A percentile compares a stretch with the other conserved stretches of the same genome.
Evolutionary conservation across 1,139 yeast species (phyloP).

Genomic region (Blastobotrys raffinosifermentans): DNA sequence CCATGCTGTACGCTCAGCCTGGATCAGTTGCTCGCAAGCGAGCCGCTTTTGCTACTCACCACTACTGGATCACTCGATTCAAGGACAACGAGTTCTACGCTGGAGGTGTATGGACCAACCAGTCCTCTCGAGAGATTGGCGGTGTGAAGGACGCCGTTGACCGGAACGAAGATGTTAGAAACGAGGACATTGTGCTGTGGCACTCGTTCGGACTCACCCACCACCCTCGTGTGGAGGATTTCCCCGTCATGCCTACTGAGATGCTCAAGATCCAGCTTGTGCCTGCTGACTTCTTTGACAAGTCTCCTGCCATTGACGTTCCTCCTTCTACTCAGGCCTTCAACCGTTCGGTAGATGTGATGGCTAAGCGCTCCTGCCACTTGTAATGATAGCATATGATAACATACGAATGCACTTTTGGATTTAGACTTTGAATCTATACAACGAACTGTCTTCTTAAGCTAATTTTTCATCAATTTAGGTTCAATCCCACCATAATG

Average conservation of each 20-base stretch:
- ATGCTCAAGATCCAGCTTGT: constrained; percentile 59
- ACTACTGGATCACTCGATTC: constrained; percentile 71
- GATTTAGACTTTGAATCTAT: no score
- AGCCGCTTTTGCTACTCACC: constrained; percentile 69
- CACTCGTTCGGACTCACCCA: constrained; percentile 85
- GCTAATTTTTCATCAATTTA: no score
- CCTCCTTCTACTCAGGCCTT: constrained; percentile 68
- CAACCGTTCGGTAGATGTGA: constrained; percentile 58
- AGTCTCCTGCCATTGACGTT: constrained; percentile 76
- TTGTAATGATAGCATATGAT: no score
- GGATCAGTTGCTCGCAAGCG: constrained; percentile 59
- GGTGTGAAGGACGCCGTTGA: constrained; percentile 57
- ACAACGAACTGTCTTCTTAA: no score
- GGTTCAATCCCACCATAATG: no score
- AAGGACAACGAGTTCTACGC: constrained; percentile 63
- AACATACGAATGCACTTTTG: no score
- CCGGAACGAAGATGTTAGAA: constrained; percentile 66
- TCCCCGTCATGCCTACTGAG: constrained; percentile 93
- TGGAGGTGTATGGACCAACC: constrained; percentile 78
- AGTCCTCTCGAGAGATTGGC: constrained; percentile 59
- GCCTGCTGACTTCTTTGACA: constrained; percentile 75
- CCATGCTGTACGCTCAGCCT: constrained; percentile 61
- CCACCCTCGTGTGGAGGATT: constrained; percentile 82
- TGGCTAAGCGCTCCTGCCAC: constrained; percentile 32
- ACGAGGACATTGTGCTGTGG: constrained; percentile 80